These are phyloP conservation scores for Venturia effusa DNA, from an alignment of 2,329 filamentous ascomycete species.

Conservation along the genomic window DNA sequence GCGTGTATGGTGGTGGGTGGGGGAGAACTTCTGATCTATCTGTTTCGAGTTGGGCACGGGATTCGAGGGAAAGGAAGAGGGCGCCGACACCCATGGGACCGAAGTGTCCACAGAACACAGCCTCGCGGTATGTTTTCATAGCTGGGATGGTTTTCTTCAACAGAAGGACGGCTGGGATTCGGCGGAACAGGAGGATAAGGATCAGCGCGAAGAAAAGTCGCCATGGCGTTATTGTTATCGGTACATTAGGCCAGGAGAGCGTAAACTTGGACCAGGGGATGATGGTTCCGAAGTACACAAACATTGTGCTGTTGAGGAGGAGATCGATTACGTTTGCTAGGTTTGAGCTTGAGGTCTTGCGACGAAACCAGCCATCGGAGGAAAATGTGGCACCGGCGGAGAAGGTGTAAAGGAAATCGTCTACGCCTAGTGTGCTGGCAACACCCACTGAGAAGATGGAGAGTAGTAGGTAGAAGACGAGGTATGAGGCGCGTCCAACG, in stretches of 20 bases:
- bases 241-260: conserved; percentile 6
- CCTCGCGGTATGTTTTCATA: conserved; percentile 40
- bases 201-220: conserved; percentile 35
- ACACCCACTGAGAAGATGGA: conserved; percentile 42
- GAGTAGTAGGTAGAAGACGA: conserved; percentile 45
- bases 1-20: conserved; percentile 20
- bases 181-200: conserved; percentile 40
- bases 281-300: conserved; percentile 45
- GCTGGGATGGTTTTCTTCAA: conserved; percentile 38
- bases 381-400: conserved; percentile 45
- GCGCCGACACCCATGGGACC: conserved; percentile 48
- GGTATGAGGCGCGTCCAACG: conserved; percentile 39
- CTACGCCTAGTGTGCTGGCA: conserved; percentile 39
- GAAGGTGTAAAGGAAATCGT: conserved; percentile 48
- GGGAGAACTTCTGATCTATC: conserved; percentile 29
- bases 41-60: conserved; percentile 41
- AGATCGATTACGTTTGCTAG: conserved; percentile 43
- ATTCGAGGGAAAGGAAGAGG: conserved; percentile 46
- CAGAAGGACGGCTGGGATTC: conserved; percentile 40
- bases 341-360: conserved; percentile 33
- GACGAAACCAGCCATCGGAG: conserved; percentile 42
- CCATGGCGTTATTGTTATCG: conserved; percentile 27
- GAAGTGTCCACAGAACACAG: conserved; percentile 46
- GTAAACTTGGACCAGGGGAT: conserved; percentile 40
- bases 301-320: conserved; percentile 45